Conservation (phyloP, 176 grass and related monocot species). For the Aegilops tauschii region DNA sequence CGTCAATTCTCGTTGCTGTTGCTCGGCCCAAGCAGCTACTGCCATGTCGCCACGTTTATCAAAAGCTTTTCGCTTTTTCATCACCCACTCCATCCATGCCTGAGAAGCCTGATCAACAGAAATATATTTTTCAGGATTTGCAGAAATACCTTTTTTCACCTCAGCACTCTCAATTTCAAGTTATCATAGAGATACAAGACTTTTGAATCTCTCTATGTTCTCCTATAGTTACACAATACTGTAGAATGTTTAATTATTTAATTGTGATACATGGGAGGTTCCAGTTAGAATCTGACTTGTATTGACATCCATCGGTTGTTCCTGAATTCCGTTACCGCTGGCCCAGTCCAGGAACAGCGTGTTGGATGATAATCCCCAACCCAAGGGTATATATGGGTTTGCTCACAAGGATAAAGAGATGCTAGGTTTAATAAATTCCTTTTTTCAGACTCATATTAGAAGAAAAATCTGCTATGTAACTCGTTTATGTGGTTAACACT, state of each 20-base stretch:
- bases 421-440: not conserved
- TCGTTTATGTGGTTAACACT: not conserved
- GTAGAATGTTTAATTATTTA: not conserved
- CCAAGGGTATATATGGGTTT: not conserved
- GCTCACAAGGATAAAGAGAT: not conserved
- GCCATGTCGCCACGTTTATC: conserved; percentile 91
- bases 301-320: not conserved
- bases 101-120: conserved; percentile 60
- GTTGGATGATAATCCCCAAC: not conserved
- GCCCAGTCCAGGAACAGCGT: not conserved
- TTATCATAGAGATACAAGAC: not conserved
- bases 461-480: not conserved
- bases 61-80: conserved; percentile 91
- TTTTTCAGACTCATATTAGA: not conserved
- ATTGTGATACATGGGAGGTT: not conserved
- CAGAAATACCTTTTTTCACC: not conserved
- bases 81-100: conserved; percentile 88
- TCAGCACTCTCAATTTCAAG: not conserved
- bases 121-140: conserved; percentile 23
- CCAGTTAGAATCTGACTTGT: not conserved
- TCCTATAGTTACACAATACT: not conserved
- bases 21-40: conserved; percentile 92
- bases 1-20: conserved; percentile 82
- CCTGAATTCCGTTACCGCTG: not conserved
- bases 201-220: not conserved